Evolutionary conservation across 257 asterid genomes (phyloP), one percentile per base, ranked within the genome.

Genomic region (Solanum peruvianum): DNA sequence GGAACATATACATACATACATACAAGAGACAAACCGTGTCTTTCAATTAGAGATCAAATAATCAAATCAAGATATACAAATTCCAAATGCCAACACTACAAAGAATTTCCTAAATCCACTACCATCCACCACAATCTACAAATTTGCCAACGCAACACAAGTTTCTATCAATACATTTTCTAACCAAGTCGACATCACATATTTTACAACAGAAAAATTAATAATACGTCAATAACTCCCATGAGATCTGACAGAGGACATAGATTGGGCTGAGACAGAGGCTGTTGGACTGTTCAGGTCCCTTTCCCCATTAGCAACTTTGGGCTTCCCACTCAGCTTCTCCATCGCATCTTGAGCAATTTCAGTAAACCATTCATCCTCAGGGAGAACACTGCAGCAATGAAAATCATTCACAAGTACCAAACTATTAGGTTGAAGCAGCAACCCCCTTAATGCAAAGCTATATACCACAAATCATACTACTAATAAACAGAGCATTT

Each of bases 231-330:
- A 95, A 52, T 93, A 92, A 90, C 99, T 97, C 87, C 99, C 99
- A 87, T 93, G 99, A 87, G 99, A 97, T 91, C 98, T 90, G 85
- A 89, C 91, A 11, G 99, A 97, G 49, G 99, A 94, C 52, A 96
- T 91, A 9, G 99, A 97, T 88, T 97, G 99, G 27, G 99, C 99
- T 31, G 99, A 97, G 88, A 97, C 95, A 29, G 99, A 97, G 80
- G 99, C 99, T 13, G 99, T 96, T 44, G 99, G 99, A 89, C 99
- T 97, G 93, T 92, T 95, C 66, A 90, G 94, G 81, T 96, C 99
- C 81, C 98, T 88, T 75, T 97, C 99, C 86, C 98, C 99, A 27
- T 97, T 95, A 29, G 92, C 91, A 84, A 83, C 88, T 94, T 94
- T 95, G 20, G 95, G 95, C 87, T 93, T 94, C 64, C 99, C 99